phyloP scores from a whole-genome alignment of 768 basidiomycete genomes.

The Mrakia gelida region DNA sequence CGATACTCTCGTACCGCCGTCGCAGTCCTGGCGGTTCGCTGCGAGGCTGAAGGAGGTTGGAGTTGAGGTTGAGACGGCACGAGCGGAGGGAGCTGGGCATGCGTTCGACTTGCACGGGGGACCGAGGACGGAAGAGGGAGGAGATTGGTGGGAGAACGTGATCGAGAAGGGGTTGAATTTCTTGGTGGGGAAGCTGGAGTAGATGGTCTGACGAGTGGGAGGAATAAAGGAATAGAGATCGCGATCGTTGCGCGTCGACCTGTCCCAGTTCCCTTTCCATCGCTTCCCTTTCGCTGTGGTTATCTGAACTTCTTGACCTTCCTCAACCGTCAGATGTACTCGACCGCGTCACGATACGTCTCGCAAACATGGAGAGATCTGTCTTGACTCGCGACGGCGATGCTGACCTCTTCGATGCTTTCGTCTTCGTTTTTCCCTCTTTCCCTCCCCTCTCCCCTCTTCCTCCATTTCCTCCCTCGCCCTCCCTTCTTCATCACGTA shows the following conservation, averaged over 20 bases:
- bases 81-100: slow-evolving; percentile 12
- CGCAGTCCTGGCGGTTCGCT: slow-evolving; percentile 16
- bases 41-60: slow-evolving; percentile 20
- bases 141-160: slow-evolving; percentile 10
- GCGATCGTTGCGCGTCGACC: too few species aligned
- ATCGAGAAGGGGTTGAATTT: not conserved
- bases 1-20: not conserved
- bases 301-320: too few species aligned
- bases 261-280: too few species aligned
- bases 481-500: not conserved
- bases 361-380: not conserved
- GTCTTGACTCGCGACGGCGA: too few species aligned
- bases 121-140: not conserved
- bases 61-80: slow-evolving; percentile 4
- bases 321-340: too few species aligned
- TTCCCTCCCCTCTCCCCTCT: too few species aligned
- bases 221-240: too few species aligned
- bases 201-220: too few species aligned
- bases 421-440: too few species aligned
- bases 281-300: too few species aligned
- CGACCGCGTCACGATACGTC: too few species aligned
- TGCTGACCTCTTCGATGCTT: too few species aligned
- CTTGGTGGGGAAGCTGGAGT: not conserved
- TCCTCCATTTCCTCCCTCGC: not conserved
- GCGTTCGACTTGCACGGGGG: slow-evolving; percentile 16